phyloP scores from a whole-genome alignment of 768 basidiomycete genomes.

The Holtermannia corniformis region DNA sequence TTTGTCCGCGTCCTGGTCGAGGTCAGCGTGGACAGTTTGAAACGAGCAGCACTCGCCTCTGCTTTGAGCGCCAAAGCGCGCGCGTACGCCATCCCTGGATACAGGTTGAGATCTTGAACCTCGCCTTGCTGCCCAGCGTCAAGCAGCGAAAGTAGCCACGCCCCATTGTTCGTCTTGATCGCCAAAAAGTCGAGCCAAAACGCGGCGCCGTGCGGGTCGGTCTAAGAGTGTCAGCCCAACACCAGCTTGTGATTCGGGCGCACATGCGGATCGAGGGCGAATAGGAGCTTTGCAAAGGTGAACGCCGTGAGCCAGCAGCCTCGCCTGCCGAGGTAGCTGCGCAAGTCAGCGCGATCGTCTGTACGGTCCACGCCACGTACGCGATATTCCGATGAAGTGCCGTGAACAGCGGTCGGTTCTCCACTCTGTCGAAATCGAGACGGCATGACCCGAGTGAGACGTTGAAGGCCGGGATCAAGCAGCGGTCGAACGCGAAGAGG shows the following conservation, averaged over 20 bases:
- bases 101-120: constrained; percentile 49
- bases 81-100: constrained; percentile 53
- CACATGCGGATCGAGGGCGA: constrained; percentile 62
- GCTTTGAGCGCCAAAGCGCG: constrained; percentile 53
- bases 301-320: constrained; percentile 84
- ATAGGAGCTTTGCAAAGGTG: constrained; percentile 78
- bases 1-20: constrained; percentile 48
- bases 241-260: neutral
- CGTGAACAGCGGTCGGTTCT: constrained; percentile 87
- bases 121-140: constrained; percentile 46
- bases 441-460: constrained; percentile 71
- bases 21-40: constrained; percentile 1
- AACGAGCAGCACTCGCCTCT: constrained; percentile 43
- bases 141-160: constrained; percentile 65
- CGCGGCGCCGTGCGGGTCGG: constrained; percentile 78
- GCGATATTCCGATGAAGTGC: constrained; percentile 73
- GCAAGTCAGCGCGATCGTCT: neutral
- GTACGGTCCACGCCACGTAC: constrained; percentile 41
- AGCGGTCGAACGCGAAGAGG: constrained; percentile 83
- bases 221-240: constrained; percentile 10
- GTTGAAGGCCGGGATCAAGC: constrained; percentile 76
- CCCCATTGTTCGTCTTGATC: constrained; percentile 64
- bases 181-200: constrained; percentile 72
- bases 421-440: constrained; percentile 76
- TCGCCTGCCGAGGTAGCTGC: constrained; percentile 72